A percentile compares a stretch with the other conserved stretches of the same genome.
These are phyloP conservation scores for Russula emetica DNA, from an alignment of 768 basidiomycete genomes.

Conservation along the genomic window DNA sequence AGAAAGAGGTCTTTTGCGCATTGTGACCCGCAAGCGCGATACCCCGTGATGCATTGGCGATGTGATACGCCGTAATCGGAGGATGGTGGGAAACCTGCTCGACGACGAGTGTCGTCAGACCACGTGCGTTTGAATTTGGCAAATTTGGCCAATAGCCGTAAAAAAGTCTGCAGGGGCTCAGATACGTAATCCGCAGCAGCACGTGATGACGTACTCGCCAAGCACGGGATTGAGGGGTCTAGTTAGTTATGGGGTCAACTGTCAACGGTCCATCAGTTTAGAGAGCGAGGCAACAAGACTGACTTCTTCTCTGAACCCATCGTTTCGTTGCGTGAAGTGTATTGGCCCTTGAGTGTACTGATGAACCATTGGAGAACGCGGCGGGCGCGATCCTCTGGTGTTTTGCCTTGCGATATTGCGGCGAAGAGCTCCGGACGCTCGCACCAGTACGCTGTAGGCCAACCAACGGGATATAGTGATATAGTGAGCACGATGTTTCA, in stretches of 20 bases:
- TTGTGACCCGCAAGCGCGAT: slow-evolving; percentile 79
- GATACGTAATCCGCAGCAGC: slow-evolving; percentile 6
- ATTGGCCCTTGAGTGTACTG: slow-evolving; percentile 91
- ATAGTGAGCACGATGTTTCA: slow-evolving; percentile 10
- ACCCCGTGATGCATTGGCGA: slow-evolving; percentile 76
- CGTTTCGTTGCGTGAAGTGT: slow-evolving; percentile 90
- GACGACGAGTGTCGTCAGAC: slow-evolving; percentile 78
- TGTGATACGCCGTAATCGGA: slow-evolving; percentile 81
- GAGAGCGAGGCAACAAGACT: slow-evolving; percentile 29
- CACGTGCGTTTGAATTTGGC: slow-evolving; percentile 59
- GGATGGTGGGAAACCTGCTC: slow-evolving; percentile 98
- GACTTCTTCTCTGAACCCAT: slow-evolving; percentile 98
- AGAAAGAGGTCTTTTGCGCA: slow-evolving; percentile 95
- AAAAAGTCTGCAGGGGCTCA: slow-evolving; percentile 53
- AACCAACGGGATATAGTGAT: slow-evolving; percentile 13
- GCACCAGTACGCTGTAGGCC: slow-evolving; percentile 82
- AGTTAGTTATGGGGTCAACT: neutral
- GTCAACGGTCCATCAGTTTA: neutral
- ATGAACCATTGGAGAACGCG: slow-evolving; percentile 96
- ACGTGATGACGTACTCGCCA: slow-evolving; percentile 61
- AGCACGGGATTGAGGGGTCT: slow-evolving; percentile 95
- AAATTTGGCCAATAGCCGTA: slow-evolving; percentile 90
- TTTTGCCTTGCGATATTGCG: slow-evolving; percentile 72
- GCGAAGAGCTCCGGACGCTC: slow-evolving; percentile 90
- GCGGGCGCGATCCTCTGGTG: slow-evolving; percentile 67